Conservation (phyloP, 352 stramenopile genomes). For the Phytophthora podocarpi region DNA sequence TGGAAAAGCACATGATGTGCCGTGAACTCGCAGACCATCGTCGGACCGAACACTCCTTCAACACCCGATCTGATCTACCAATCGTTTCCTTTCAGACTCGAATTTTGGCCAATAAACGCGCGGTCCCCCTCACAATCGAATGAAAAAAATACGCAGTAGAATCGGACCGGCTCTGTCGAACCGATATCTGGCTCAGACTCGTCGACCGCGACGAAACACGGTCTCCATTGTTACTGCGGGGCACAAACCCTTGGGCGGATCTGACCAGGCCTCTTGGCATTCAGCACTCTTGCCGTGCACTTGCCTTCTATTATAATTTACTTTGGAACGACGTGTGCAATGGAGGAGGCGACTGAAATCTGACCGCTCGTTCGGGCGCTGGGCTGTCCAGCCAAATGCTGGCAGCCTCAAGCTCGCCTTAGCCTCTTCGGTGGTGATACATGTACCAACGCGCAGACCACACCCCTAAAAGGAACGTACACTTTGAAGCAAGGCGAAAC, state of each 20-base stretch:
- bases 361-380: background rate
- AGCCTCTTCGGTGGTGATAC: background rate
- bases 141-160: constrained; percentile 16
- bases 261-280: constrained; percentile 1
- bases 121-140: constrained; percentile 24
- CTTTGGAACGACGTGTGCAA: constrained; percentile 10
- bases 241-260: background rate
- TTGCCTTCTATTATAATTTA: background rate
- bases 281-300: background rate
- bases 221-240: constrained; percentile 15
- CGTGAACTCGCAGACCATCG: constrained; percentile 4
- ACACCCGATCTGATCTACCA: constrained; percentile 16
- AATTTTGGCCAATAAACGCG: constrained; percentile 9
- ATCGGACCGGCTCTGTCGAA: constrained; percentile 18
- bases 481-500: constrained; percentile 12
- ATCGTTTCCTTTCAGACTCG: background rate
- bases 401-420: background rate
- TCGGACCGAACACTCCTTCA: constrained; percentile 23
- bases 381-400: constrained; percentile 5
- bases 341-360: constrained; percentile 6
- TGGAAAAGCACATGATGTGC: no score
- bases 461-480: constrained; percentile 10
- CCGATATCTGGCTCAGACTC: constrained; percentile 20
- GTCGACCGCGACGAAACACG: background rate
- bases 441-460: background rate